Evolutionary conservation across 2,329 filamentous ascomycete genomes (phyloP), one percentile per base, ranked within the genome.

Genomic region (Chrysoporthe austroafricana): DNA sequence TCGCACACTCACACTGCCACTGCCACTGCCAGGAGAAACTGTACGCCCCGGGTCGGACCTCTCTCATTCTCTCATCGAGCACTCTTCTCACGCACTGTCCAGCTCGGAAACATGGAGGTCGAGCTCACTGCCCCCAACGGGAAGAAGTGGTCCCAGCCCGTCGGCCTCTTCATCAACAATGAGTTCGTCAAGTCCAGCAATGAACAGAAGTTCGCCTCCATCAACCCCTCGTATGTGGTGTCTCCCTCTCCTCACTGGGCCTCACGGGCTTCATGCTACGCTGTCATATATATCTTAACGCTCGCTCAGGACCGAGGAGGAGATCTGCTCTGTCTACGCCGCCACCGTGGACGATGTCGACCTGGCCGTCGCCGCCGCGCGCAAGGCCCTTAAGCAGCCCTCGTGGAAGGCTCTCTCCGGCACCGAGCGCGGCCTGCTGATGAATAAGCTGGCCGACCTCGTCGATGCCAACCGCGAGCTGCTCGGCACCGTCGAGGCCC

Each of bases 111-210:
- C 2, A 76, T 79, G 73, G 75, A 80, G 60, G 79, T 88, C 64
- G 84, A 92, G 74, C 84, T 95, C 68, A 91, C 85, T 9, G 91
- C 92, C 62, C 92, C 92, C 4, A 95, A 95, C 79, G 91, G 91
- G 73, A 84, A 81, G 77, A 89, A 86, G 73, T 94, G 92, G 79
- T 82, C 79, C 14, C 90, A 93, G 80, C 91, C 91, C 2, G 83
- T 87, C 57, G 92, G 92, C n/a, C 84, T 95, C 9, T 94, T 94
- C 79, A 93, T 94, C 81, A 91, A 92, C 82, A 93, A 94, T 71
- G 90, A 93, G 76, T 94, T 92, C 77, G 88, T 93, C 64, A 83
- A 87, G 73, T 87, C 89, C 66, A 88, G 85, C 76, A 85, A 85
- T 16, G 88, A 86, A 57, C 83, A 89, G 75, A 91, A 85, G 72